Conservation (phyloP, 495 filamentous ascomycete species). For the Amorphotheca resinae region DNA sequence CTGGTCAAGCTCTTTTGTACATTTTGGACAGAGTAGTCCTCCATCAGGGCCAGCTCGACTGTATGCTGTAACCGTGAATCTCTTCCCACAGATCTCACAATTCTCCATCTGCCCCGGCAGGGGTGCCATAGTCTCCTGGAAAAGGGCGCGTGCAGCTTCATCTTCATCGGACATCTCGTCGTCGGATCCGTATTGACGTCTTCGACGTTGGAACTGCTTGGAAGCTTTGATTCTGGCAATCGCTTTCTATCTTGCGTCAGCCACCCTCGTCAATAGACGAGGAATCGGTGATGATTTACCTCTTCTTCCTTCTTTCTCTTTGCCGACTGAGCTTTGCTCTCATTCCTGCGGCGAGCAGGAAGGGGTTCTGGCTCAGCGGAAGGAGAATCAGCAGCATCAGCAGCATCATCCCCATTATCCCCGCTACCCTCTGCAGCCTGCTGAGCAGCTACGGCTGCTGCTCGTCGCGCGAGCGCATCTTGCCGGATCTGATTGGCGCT, state of each 20-base stretch:
- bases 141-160: slow-evolving; percentile 39
- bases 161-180: slow-evolving; percentile 33
- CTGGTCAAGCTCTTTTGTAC: slow-evolving; percentile 62
- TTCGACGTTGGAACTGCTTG: slow-evolving; percentile 48
- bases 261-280: no score
- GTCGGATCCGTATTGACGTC: slow-evolving; percentile 30
- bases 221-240: slow-evolving; percentile 67
- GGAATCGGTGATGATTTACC: slow-evolving; percentile 5
- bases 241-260: slow-evolving; percentile 36
- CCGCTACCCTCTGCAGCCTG: slow-evolving; percentile 5
- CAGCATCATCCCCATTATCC: slow-evolving; percentile 9
- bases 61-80: slow-evolving; percentile 91
- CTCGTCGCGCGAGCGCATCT: slow-evolving; percentile 42
- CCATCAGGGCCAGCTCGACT: slow-evolving; percentile 69
- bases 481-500: slow-evolving; percentile 66
- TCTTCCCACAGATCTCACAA: slow-evolving; percentile 72
- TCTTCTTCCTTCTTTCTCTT: slow-evolving; percentile 26
- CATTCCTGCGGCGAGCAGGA: slow-evolving; percentile 9
- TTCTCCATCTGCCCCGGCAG: slow-evolving; percentile 79
- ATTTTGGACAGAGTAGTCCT: slow-evolving; percentile 72
- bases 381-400: slow-evolving; percentile 22
- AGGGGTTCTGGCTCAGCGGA: slow-evolving; percentile 26
- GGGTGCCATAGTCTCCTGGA: slow-evolving; percentile 47
- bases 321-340: slow-evolving; percentile 18
- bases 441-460: slow-evolving; percentile 27